phyloP scores from a whole-genome alignment of 345 rosid species.

The Aegle marmelos region DNA sequence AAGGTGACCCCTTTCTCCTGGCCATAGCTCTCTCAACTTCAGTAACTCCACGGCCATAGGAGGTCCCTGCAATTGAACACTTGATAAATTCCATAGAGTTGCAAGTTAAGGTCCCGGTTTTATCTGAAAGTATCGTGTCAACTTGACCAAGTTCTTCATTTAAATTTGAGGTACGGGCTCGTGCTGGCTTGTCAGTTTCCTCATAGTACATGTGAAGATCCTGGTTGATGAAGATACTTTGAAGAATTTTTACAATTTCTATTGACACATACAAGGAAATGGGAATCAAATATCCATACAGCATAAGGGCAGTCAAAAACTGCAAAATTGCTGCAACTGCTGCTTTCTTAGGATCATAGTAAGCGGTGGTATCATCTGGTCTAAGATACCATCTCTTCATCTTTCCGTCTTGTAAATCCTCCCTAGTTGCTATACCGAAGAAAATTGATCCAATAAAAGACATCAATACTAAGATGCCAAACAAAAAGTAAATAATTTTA shows the following conservation, averaged over 20 bases:
- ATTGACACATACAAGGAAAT: constrained; percentile 91
- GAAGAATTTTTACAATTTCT: constrained; percentile 89
- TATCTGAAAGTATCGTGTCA: constrained; percentile 83
- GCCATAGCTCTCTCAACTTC: constrained; percentile 91
- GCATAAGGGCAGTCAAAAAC: constrained; percentile 82
- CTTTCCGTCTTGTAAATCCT: constrained; percentile 58
- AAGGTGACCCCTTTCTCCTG: constrained; percentile 53
- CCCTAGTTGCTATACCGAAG: constrained; percentile 71
- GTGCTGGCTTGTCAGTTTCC: constrained; percentile 85
- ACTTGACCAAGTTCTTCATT: constrained; percentile 99
- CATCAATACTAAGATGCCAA: constrained; percentile 57
- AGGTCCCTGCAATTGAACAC: constrained; percentile 77
- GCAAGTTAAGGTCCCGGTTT: constrained; percentile 95
- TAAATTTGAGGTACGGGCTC: constrained; percentile 92
- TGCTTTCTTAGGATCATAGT: constrained; percentile 65
- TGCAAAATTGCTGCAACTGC: constrained; percentile 57
- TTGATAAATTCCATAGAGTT: constrained; percentile 96
- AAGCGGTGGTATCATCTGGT: constrained; percentile 69
- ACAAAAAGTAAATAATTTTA: constrained; percentile 67
- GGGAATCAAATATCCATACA: constrained; percentile 88
- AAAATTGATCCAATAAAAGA: constrained; percentile 64
- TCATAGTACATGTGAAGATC: constrained; percentile 82
- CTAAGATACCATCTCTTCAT: constrained; percentile 97
- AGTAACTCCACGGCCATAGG: constrained; percentile 82
- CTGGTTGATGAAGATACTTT: constrained; percentile 84